Evolutionary conservation across 2,329 filamentous ascomycete species (phyloP), one percentile per base, ranked within the genome.

Genomic region (Epichloe hybrida): DNA sequence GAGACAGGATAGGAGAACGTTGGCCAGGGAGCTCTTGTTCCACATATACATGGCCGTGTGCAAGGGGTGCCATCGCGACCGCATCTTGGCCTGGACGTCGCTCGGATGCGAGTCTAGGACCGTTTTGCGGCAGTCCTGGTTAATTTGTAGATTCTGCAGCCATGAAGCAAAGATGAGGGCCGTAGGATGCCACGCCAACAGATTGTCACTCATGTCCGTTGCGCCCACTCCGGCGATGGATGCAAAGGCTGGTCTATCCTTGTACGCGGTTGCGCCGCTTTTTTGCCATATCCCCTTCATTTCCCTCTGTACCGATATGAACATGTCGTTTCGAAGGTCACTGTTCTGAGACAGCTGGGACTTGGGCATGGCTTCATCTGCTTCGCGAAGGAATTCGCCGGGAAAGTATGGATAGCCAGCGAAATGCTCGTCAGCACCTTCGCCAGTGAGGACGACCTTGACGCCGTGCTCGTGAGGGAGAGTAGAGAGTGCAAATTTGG

Each of bases 381-480:
- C 57, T 55, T 78, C 76, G 11, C 69, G 66, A 2, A 80, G 64
- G 49, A 69, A 70, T 49, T 79, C 74, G 1, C 67, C 61, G 0
- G 68, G 57, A 50, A 73, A 73, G 45, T 67, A 62, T 0, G 66
- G 61, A 54, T 80, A 80, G 34, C 77, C 77, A 2, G 65, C 70
- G 57, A 80, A 79, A 48, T 72, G 66, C 62, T 79, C 76, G 53
- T 79, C 76, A 8, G 73, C 62, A 4, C 74, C 74, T 56, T 77
- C 73, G 21, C 70, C 69, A 0, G 74, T 77, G 4, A 80, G 62
- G 3, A 80, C 70, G 4, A 79, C 76, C 52, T 76, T 76, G 58
- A 73, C 67, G 7, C 74, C 75, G 9, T 67, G 61, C 39, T 72
- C 63, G 12, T 62, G 67, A 0, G 72, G 67, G 1, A 73, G 56